A percentile compares a stretch with the other conserved stretches of the same genome.
phyloP scores from a whole-genome alignment of 192 early-diverging fungal species.

The Linnemannia hyalina region DNA sequence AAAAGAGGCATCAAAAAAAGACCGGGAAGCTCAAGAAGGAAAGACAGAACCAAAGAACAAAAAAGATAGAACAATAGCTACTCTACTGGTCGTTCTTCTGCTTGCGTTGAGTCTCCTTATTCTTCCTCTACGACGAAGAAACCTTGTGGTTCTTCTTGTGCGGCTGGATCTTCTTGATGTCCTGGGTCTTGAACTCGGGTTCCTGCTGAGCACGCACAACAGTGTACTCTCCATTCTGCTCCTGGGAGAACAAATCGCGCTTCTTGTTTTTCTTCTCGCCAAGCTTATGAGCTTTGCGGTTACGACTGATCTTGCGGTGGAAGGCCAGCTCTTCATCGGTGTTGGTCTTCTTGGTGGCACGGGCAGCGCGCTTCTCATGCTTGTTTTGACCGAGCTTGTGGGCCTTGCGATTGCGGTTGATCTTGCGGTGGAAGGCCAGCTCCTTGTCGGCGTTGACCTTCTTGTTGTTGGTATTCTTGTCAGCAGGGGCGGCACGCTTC shows the following conservation, averaged over 20 bases:
- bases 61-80: background rate
- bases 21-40: no score
- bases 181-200: no score
- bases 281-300: slow-evolving; percentile 17
- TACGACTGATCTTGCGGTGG: slow-evolving; percentile 38
- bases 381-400: slow-evolving; percentile 1
- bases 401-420: slow-evolving; percentile 32
- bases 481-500: slow-evolving; percentile 2
- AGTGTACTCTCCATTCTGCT: no score
- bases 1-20: background rate
- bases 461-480: slow-evolving; percentile 21
- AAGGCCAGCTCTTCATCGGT: slow-evolving; percentile 25
- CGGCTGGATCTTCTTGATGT: no score
- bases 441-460: slow-evolving; percentile 13
- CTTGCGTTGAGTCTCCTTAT: no score
- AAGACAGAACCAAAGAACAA: background rate
- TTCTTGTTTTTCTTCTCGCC: slow-evolving; percentile 4
- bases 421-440: slow-evolving; percentile 35
- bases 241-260: no score
- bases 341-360: slow-evolving; percentile 9
- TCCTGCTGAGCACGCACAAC: no score
- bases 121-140: no score
- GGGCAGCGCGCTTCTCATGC: background rate
- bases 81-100: slow-evolving; percentile 7
- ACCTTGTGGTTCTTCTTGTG: no score